phyloP scores from a whole-genome alignment of 495 filamentous ascomycete species.

The Neurospora tetrasperma region DNA sequence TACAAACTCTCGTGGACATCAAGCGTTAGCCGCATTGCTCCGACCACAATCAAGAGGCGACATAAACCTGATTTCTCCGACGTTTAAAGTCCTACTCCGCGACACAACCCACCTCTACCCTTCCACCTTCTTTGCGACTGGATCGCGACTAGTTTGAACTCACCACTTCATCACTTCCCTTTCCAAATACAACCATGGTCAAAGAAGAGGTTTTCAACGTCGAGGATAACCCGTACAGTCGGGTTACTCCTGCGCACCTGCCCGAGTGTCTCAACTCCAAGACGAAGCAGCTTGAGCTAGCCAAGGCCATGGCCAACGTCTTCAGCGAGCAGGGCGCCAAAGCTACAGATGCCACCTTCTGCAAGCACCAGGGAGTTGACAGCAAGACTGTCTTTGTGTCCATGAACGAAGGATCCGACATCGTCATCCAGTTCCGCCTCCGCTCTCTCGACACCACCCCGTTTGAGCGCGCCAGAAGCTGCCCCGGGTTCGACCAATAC shows the following conservation, averaged over 20 bases:
- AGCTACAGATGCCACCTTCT: not conserved
- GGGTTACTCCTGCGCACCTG: not conserved
- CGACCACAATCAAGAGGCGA: not conserved
- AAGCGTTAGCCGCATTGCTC: not conserved
- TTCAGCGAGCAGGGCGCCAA: not conserved
- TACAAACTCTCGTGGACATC: not conserved
- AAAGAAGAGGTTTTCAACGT: not conserved
- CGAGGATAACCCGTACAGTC: not conserved
- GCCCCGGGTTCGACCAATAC: not conserved
- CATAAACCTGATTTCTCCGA: not conserved
- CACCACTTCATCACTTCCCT: not conserved
- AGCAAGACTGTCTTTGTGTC: not conserved
- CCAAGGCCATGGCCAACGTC: not conserved
- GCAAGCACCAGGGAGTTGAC: not conserved
- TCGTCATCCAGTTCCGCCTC: not conserved
- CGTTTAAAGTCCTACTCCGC: not conserved
- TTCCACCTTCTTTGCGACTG: not conserved
- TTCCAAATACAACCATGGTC: not conserved
- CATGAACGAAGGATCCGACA: not conserved
- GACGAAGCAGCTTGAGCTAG: not conserved
- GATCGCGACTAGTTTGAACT: not conserved
- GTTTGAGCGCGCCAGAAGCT: not conserved
- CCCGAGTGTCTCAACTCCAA: not conserved
- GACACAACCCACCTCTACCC: not conserved
- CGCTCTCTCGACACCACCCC: not conserved